Percentiles rank a stretch among this genome's conserved stretches.
Conservation (phyloP, 1,284 basidiomycete genomes). For the Moesziomyces sp. region DNA sequence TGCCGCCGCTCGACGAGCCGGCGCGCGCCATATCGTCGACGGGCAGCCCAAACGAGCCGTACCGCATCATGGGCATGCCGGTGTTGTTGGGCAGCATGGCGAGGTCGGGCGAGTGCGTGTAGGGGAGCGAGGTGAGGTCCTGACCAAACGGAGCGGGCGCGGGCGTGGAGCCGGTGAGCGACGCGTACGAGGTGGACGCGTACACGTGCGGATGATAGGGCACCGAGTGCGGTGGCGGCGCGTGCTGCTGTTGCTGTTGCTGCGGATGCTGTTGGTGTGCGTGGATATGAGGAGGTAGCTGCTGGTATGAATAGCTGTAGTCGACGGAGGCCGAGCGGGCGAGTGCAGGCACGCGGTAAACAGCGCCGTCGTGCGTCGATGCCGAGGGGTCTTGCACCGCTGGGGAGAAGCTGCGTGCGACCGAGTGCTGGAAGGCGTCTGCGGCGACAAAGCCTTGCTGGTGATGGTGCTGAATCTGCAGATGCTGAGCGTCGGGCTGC, state of each 20-base stretch:
- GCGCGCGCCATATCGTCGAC: constrained; percentile 30
- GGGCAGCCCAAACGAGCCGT: constrained; percentile 30
- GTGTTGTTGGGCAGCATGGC: constrained; percentile 18
- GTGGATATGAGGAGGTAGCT: constrained; percentile 22
- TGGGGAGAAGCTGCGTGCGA: constrained; percentile 13
- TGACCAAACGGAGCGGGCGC: constrained; percentile 8
- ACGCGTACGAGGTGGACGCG: constrained; percentile 34
- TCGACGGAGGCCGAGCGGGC: constrained; percentile 25
- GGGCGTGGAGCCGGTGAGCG: constrained; percentile 17
- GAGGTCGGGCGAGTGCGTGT: constrained; percentile 23
- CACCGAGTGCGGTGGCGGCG: constrained; percentile 14
- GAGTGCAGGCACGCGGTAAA: constrained; percentile 25
- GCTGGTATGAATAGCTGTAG: constrained; percentile 32
- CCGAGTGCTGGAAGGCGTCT: constrained; percentile 27
- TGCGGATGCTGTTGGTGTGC: constrained; percentile 21
- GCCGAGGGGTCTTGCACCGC: constrained; percentile 16
- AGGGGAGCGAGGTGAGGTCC: constrained; percentile 22
- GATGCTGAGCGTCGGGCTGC: constrained; percentile 19
- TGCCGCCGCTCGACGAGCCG: constrained; percentile 30
- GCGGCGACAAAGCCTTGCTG: constrained; percentile 10
- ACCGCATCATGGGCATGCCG: constrained; percentile 40
- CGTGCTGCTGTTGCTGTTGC: constrained; percentile 18
- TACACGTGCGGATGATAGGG: constrained; percentile 20
- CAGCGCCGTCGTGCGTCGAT: constrained; percentile 18
- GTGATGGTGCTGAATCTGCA: constrained; percentile 27